Base-by-base conservation (phyloP, 768 basidiomycete species). In the Lactarius sanguifluus region DNA sequence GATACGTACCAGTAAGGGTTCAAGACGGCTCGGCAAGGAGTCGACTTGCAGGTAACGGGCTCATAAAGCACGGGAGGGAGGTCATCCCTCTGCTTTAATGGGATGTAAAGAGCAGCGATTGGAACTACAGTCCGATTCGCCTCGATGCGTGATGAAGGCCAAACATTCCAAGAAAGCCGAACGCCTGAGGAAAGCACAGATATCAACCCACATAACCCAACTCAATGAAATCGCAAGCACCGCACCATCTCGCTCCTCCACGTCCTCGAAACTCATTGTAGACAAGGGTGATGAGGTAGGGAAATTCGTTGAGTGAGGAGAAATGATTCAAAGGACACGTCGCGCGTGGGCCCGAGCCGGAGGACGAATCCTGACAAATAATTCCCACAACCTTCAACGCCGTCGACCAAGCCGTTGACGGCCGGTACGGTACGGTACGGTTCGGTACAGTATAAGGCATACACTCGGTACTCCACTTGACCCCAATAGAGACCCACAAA, bases 131-230 rank as follows among this genome's bases (percentile, higher is more conserved):
- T 98, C 72, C 96, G 85, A 43, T 96, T 98, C 16, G 96, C 94
- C 79, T 99, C 97, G 77, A 98, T 96, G 72, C 97, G 88, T 66
- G 94, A 96, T 41, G 95, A 96, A 3, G 96, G 95, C 94, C 94
- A 99, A 65, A 96, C 93, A 77, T 99, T 99, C 97, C 96, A 98
- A 57, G 96, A 96, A 71, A 98, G 83, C 63, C 96, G 86, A 56
- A 98, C 88, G 71, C 96, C 95, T 97, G 68, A 43, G 43, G 61
- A 64, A 28, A 34, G 23, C 32, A 30, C 57, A 20, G 30, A 40
- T n/a, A 63, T 23, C 28, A 64, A 57, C 34, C 56, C 43, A 32
- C 32, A 50, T 47, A 50, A 32, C 32, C 56, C 55, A 58, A 40
- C 28, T 2, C 13, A 7, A 6, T n/a, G 8, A 30, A 16, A 32